Conservation (phyloP, 164 flowering plant species). For the Dillenia suffruticosa region DNA sequence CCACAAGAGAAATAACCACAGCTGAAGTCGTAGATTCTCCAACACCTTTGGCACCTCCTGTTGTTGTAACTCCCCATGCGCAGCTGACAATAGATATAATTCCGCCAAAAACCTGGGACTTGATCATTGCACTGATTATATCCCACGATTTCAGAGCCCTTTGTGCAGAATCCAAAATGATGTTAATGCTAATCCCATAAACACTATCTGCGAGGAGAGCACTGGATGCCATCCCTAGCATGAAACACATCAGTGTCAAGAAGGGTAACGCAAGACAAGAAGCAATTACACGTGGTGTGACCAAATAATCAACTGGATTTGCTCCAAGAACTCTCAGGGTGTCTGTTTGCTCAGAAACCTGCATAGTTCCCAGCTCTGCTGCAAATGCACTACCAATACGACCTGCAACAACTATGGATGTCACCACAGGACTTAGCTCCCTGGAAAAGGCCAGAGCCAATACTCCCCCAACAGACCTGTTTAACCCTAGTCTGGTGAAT, state of each 20-base stretch:
- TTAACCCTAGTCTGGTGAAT: conserved; percentile 80
- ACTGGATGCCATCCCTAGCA: conserved; percentile 84
- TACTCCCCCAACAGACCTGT: conserved; percentile 80
- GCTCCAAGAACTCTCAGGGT: conserved; percentile 81
- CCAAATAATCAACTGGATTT: conserved; percentile 83
- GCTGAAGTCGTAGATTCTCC: conserved; percentile 95
- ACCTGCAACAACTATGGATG: conserved; percentile 84
- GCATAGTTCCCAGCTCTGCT: conserved; percentile 96
- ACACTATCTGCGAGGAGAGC: conserved; percentile 76
- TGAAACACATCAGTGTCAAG: conserved; percentile 74
- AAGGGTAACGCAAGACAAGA: conserved; percentile 74
- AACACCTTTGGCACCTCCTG: conserved; percentile 94
- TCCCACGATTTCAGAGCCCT: conserved; percentile 87
- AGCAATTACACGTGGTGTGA: conserved; percentile 87
- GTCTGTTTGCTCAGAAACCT: conserved; percentile 95
- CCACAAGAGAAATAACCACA: conserved; percentile 86
- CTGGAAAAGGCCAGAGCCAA: conserved; percentile 85
- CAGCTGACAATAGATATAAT: conserved; percentile 84
- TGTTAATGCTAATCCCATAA: conserved; percentile 78
- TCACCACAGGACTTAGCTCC: conserved; percentile 89
- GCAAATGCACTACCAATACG: conserved; percentile 93
- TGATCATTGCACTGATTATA: conserved; percentile 84
- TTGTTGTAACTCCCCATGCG: conserved; percentile 89
- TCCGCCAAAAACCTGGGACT: conserved; percentile 81
- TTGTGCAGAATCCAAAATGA: conserved; percentile 79